A percentile compares a stretch with the other conserved stretches of the same genome.
These are phyloP conservation scores for Corylus avellana DNA, from an alignment of 306 rosid genomes.

Conservation along the genomic window DNA sequence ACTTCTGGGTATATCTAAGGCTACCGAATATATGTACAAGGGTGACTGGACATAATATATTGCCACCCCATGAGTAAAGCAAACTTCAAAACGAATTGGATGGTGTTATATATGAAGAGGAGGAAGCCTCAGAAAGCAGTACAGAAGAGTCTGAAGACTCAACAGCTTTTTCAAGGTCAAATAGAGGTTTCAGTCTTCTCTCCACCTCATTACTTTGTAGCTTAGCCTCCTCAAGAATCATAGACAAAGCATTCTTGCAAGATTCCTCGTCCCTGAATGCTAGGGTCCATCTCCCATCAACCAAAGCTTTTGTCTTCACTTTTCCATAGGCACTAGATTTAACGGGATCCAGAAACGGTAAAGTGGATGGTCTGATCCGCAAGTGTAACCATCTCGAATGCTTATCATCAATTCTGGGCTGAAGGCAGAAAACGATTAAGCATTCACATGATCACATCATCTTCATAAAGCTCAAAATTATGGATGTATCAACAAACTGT, in stretches of 20 bases:
- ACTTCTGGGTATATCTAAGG: conserved; percentile 36
- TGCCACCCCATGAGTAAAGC: conserved; percentile 50
- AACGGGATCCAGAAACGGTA: conserved; percentile 61
- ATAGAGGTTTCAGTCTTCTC: conserved; percentile 76
- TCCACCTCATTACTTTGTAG: conserved; percentile 64
- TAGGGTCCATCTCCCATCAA: conserved; percentile 96
- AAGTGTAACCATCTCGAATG: conserved; percentile 85
- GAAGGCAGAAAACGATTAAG: conserved; percentile 32
- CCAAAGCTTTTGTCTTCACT: conserved; percentile 52
- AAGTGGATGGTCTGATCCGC: conserved; percentile 75
- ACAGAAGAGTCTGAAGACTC: conserved; percentile 40
- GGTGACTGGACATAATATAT: conserved; percentile 40
- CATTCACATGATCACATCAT: conserved; percentile 14
- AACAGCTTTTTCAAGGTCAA: conserved; percentile 49
- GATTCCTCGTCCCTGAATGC: conserved; percentile 83
- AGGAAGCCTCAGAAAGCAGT: conserved; percentile 33
- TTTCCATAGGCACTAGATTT: conserved; percentile 42
- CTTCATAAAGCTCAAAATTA: neutral
- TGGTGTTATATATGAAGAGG: conserved; percentile 33
- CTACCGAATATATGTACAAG: conserved; percentile 52
- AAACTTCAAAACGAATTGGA: conserved; percentile 44
- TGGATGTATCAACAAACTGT: neutral
- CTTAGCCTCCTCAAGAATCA: conserved; percentile 64
- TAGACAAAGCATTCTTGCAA: conserved; percentile 68
- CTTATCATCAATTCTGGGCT: conserved; percentile 81